Base-by-base conservation (phyloP, 345 rosid genomes). In the Syzygium jambos region DNA sequence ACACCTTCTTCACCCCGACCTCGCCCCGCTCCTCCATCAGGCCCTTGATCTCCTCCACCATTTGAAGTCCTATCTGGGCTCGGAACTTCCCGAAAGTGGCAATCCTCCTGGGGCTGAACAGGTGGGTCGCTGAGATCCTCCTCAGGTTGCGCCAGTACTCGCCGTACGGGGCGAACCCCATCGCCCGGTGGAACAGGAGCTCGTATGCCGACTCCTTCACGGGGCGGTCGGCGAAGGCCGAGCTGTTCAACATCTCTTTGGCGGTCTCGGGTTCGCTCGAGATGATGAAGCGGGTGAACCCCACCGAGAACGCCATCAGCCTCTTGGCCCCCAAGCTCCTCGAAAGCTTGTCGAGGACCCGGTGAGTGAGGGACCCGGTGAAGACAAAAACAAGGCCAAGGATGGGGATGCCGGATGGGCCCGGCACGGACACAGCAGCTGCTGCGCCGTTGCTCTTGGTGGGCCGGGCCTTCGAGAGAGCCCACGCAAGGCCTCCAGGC, bases 61-160 rank as follows among this genome's bases (percentile, higher is more conserved):
- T 93, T 61, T 89, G 88, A 9, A 85, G 21, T 41, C 99, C 98
- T 5, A 94, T 92, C 19, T 85, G 89, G 11, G 41, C 77, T n/a
- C 99, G 88, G 49, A 93, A 88, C 56, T 86, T 90, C 22, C 92
- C 97, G 3, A 90, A 94, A 56, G 89, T 85, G 11, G 93, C 87
- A 5, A 96, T 91, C 88, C 95, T 93, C 52, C 89, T 91, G 5
- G 99, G 99, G 84, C 97, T 95, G 86, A 97, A 97, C 88, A 95
- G 91, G 93, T 95, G 95, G 52, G 98, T 95, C 1, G 96, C 85
- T 6, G 99, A 94, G 90, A 95, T 94, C 82, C 98, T 92, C 90
- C 99, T 94, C 51, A 96, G 89, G 73, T 94, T 96, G 89, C 98
- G 95, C 98, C 99, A 97, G 87, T 97, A 96, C 85, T 94, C 96